These are phyloP conservation scores for Fusarium sp. DNA, from an alignment of 2,329 filamentous ascomycete species.

Conservation along the genomic window DNA sequence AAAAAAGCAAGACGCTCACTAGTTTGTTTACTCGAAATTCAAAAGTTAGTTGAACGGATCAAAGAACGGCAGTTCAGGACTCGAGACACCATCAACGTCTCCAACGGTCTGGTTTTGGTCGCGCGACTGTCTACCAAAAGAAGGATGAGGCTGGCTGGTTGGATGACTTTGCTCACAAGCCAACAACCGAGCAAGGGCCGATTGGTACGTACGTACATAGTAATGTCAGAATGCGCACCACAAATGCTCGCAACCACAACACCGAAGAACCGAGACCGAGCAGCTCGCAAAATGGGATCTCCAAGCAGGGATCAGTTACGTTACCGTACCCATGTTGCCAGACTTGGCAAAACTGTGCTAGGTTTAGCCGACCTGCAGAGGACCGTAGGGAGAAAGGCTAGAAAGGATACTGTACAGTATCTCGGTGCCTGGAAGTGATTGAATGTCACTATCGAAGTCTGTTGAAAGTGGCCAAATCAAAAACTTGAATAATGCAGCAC, in stretches of 20 bases:
- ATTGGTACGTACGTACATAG: slow-evolving; percentile 10
- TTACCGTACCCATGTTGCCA: slow-evolving; percentile 9
- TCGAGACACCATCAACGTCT: not conserved
- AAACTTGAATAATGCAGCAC: slow-evolving; percentile 12
- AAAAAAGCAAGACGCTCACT: slow-evolving; percentile 10
- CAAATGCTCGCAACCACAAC: slow-evolving; percentile 7
- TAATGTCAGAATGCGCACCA: slow-evolving; percentile 2
- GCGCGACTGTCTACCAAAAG: slow-evolving; percentile 1
- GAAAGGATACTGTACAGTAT: slow-evolving; percentile 1
- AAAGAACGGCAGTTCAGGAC: not conserved
- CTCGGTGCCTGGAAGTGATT: slow-evolving; percentile 16
- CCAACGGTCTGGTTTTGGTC: slow-evolving; percentile 12
- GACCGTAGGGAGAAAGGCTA: not conserved
- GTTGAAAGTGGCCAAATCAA: slow-evolving; percentile 19
- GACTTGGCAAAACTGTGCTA: slow-evolving; percentile 12
- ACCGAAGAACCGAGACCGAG: slow-evolving; percentile 2
- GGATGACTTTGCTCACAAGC: slow-evolving; percentile 6
- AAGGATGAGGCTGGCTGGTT: slow-evolving; percentile 8
- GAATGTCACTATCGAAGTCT: slow-evolving; percentile 25
- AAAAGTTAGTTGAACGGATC: not conserved
- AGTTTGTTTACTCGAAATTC: not conserved
- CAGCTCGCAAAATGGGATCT: slow-evolving; percentile 16
- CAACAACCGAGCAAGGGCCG: slow-evolving; percentile 29
- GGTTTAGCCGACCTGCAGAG: not conserved
- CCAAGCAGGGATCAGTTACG: slow-evolving; percentile 10